Evolutionary conservation across 495 filamentous ascomycete species (phyloP).

Genomic region (Penicillium simplicissimum): DNA sequence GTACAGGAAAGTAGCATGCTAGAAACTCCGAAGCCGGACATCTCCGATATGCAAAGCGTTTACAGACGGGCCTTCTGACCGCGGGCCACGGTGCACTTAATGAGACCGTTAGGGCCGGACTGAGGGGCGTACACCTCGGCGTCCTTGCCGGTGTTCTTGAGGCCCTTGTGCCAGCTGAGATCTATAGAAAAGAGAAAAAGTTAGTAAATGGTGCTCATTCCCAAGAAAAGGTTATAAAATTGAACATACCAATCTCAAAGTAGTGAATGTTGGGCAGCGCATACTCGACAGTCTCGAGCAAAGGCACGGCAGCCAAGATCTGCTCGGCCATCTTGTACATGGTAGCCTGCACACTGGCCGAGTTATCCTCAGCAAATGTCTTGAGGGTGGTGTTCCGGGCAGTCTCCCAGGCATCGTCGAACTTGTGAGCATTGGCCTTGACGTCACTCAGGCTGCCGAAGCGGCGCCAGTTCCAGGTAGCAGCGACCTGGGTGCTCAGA

Average conservation of each 20-base stretch:
- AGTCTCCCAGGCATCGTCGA: constrained; percentile 74
- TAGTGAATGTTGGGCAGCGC: constrained; percentile 96
- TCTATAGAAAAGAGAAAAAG: constrained; percentile 49
- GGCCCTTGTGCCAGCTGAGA: constrained; percentile 93
- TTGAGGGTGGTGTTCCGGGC: constrained; percentile 82
- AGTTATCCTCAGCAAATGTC: constrained; percentile 89
- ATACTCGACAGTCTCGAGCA: constrained; percentile 75
- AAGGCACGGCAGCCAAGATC: constrained; percentile 74
- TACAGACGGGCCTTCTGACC: constrained; percentile 45
- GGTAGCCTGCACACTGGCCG: constrained; percentile 90
- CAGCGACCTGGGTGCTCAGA: constrained; percentile 87
- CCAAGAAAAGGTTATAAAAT: neutral
- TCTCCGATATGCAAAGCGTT: constrained; percentile 12
- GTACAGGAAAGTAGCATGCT: constrained; percentile 27
- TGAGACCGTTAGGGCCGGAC: constrained; percentile 89
- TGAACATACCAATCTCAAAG: constrained; percentile 82
- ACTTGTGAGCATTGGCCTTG: constrained; percentile 59
- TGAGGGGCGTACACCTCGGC: constrained; percentile 96
- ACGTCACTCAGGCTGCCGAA: constrained; percentile 71
- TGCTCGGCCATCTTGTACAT: constrained; percentile 98
- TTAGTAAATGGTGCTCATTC: neutral
- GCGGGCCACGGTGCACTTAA: constrained; percentile 88
- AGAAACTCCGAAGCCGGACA: constrained; percentile 8
- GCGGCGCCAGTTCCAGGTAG: constrained; percentile 77
- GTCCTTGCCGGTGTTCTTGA: constrained; percentile 95